Conservation (phyloP, 2,329 filamentous ascomycete genomes). For the Colletotrichum musicola region DNA sequence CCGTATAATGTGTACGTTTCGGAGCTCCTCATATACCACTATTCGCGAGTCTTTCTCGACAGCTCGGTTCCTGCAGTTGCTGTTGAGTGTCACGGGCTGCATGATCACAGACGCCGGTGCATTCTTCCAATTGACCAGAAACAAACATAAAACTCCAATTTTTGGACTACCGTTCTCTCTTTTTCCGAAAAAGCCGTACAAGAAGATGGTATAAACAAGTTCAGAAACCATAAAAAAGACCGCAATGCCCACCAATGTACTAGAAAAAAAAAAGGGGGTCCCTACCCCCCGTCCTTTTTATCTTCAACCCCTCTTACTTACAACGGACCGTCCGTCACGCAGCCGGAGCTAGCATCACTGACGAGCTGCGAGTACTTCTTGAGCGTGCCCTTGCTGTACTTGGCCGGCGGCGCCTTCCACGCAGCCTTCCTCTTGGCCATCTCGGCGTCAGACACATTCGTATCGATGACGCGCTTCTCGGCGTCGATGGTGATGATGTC, state of each 20-base stretch:
- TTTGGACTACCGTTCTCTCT: conserved; percentile 31
- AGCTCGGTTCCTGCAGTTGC: too few relatives aligned
- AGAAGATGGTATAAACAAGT: conserved; percentile 36
- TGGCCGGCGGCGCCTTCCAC: conserved; percentile 73
- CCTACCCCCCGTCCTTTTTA: background rate
- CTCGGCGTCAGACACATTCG: conserved; percentile 76
- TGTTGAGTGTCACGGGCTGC: too few relatives aligned
- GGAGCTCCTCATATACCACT: too few relatives aligned
- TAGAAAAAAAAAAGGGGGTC: background rate
- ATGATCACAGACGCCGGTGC: too few relatives aligned
- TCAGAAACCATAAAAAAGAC: conserved; percentile 25
- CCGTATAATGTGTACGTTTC: too few relatives aligned
- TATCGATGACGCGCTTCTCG: conserved; percentile 76
- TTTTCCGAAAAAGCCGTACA: conserved; percentile 37
- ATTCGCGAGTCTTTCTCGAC: too few relatives aligned
- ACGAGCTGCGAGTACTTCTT: conserved; percentile 76
- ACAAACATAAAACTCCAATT: conserved; percentile 37
- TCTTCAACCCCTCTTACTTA: conserved; percentile 18
- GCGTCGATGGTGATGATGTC: conserved; percentile 87
- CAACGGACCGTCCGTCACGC: conserved; percentile 63
- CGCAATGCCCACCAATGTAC: background rate
- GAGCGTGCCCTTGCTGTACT: conserved; percentile 73
- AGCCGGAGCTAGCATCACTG: conserved; percentile 70
- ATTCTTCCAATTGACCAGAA: conserved; percentile 11
- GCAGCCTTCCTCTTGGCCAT: conserved; percentile 67